These are phyloP conservation scores for Mucor mucedo DNA, from an alignment of 371 early-diverging fungal species.

Conservation along the genomic window DNA sequence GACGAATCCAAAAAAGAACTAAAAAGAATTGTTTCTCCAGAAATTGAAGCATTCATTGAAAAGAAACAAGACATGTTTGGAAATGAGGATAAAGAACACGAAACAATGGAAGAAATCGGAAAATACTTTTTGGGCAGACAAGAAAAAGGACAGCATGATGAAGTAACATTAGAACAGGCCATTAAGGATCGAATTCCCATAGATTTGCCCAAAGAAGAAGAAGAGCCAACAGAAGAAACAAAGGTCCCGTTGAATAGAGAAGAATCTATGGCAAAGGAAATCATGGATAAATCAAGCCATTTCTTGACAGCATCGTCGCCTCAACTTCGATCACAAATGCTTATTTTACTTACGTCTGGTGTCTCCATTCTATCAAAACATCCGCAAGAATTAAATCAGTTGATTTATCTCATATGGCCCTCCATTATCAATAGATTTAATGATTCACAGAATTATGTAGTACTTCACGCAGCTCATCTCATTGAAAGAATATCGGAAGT, in stretches of 20 bases:
- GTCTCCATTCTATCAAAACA: constrained; percentile 37
- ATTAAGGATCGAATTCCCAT: constrained; percentile 20
- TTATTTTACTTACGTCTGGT: constrained; percentile 47
- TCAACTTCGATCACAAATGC: constrained; percentile 51
- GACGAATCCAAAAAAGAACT: background rate
- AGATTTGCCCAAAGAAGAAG: constrained; percentile 14
- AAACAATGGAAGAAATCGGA: constrained; percentile 52
- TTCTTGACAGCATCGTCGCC: constrained; percentile 60
- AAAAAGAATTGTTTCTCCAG: constrained; percentile 20
- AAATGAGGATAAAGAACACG: constrained; percentile 3
- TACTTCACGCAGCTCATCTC: constrained; percentile 49
- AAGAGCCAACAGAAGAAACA: constrained; percentile 13
- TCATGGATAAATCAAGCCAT: constrained; percentile 52
- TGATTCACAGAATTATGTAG: constrained; percentile 58
- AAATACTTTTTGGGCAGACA: constrained; percentile 50
- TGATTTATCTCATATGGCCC: constrained; percentile 63
- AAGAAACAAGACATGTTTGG: constrained; percentile 4
- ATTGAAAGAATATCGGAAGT: constrained; percentile 38
- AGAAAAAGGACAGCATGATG: constrained; percentile 26
- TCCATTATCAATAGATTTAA: constrained; percentile 48
- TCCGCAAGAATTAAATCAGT: constrained; percentile 47
- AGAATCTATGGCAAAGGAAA: constrained; percentile 41
- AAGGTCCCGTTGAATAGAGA: constrained; percentile 34
- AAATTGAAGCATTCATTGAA: constrained; percentile 34
- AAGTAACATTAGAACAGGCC: constrained; percentile 28